Base-by-base conservation (phyloP, 2,329 filamentous ascomycete species). In the Microcyclosporella mali region DNA sequence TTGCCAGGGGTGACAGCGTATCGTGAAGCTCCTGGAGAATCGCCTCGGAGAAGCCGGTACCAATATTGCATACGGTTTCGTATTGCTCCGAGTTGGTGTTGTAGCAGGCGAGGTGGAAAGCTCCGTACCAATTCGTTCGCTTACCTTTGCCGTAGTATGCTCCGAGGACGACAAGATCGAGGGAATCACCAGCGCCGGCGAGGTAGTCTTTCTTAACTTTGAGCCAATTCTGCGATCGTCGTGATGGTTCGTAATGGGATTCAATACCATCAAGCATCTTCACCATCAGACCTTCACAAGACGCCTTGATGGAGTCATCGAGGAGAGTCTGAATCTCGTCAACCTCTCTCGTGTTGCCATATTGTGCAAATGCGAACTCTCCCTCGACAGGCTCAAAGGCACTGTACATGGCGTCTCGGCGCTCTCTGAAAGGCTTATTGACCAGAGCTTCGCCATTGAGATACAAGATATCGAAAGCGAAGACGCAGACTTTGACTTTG, bases 181-280 rank as follows among this genome's bases (percentile, higher is more conserved):
- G 83, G 2, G 89, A 95, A 67, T 98, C 92, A 39, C 92, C 92
- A 2, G 95, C 82, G 40, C 90, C 90, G 4, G 85, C 77, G 43
- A 98, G 85, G 64, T 98, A 98, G 62, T 98, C 92, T 62, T 98
- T 98, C 67, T 98, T 98, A 67, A 97, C 69, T 75, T 98, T 98
- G 52, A 98, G 84, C 92, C 92, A 98, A 62, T 98, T 98, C 46
- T 92, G 85, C 67, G 87, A 94, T 52, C 92, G 84, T 64, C 94
- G 95, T 59, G 87, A 94, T 15, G 92, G 92, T 67, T 97, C 90
- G 62, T 98, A 98, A 56, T 86, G 87, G 55, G 87, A 94, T 66
- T 95, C 90, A 6, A 78, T 72, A 1, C 90, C 92, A 63, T 97
- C 90, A 46, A 98, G 70, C 92, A 98, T 98, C 72, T 98, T 98